A percentile compares a stretch with the other conserved stretches of the same genome.
phyloP scores from a whole-genome alignment of 768 basidiomycete genomes.

The Chalciporus piperatus region DNA sequence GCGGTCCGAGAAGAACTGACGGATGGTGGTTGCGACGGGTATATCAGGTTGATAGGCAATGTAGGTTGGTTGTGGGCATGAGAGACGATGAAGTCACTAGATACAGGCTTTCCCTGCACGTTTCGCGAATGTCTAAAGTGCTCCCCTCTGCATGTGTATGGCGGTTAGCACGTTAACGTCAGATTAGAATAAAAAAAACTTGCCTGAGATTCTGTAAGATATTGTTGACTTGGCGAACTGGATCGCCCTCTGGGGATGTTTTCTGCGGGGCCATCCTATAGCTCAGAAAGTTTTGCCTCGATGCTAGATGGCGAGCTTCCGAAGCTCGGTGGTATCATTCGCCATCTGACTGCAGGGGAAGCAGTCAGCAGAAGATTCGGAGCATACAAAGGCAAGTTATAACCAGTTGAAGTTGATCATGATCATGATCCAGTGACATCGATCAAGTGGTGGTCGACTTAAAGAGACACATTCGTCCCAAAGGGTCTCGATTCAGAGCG shows the following conservation, averaged over 20 bases:
- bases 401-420: not conserved
- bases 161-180: not conserved
- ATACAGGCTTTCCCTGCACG: constrained; percentile 30
- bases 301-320: not conserved
- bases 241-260: constrained; percentile 2
- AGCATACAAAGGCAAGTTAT: no score
- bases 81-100: constrained; percentile 16
- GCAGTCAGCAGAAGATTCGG: no score
- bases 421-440: not conserved
- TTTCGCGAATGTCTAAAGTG: constrained; percentile 68
- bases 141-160: constrained; percentile 50
- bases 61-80: constrained; percentile 41
- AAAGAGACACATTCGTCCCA: no score
- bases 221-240: constrained; percentile 27
- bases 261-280: constrained; percentile 14
- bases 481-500: no score
- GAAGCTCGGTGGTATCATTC: not conserved
- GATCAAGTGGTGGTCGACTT: not conserved
- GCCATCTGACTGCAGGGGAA: constrained; percentile 1
- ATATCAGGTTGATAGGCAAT: constrained; percentile 43
- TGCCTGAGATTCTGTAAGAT: constrained; percentile 30
- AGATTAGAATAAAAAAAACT: constrained; percentile 1
- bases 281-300: not conserved
- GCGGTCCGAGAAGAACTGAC: constrained; percentile 29
- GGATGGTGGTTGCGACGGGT: constrained; percentile 14